These are phyloP conservation scores for Margaritispora aquatica DNA, from an alignment of 495 filamentous ascomycete species.

Conservation along the genomic window DNA sequence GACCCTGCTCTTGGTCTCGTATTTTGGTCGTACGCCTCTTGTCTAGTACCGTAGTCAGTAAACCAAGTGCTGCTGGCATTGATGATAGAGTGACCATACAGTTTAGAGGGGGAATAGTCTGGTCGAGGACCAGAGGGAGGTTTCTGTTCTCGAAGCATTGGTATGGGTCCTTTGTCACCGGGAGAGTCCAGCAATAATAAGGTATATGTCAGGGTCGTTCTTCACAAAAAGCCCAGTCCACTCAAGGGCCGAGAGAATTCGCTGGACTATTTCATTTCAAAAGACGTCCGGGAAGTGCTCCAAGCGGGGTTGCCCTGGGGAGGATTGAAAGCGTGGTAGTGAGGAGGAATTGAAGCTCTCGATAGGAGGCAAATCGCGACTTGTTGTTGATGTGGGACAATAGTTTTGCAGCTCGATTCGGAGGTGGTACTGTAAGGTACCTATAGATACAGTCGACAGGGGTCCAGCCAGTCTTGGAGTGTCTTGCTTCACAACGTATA, in stretches of 20 bases:
- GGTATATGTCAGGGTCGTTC: constrained; percentile 11
- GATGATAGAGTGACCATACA: constrained; percentile 11
- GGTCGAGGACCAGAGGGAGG: constrained; percentile 49
- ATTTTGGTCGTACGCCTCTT: constrained; percentile 35
- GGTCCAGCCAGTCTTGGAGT: too few species aligned
- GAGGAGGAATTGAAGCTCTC: neutral
- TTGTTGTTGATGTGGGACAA: neutral
- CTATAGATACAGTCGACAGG: too few species aligned
- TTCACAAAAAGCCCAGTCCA: constrained; percentile 23
- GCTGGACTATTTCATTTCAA: constrained; percentile 23
- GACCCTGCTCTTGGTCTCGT: constrained; percentile 28
- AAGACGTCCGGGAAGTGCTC: neutral
- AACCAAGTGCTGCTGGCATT: constrained; percentile 12
- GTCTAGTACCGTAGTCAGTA: constrained; percentile 30
- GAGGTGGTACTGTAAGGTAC: neutral
- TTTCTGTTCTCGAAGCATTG: constrained; percentile 49
- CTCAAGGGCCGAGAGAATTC: constrained; percentile 18
- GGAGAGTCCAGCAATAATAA: constrained; percentile 7
- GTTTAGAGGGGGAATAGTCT: constrained; percentile 38
- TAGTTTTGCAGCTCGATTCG: neutral
- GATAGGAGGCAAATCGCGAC: neutral
- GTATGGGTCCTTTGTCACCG: constrained; percentile 20
- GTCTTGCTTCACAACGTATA: too few species aligned
- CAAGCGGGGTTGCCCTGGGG: neutral
- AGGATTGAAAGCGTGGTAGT: too few species aligned